Evolutionary conservation across 257 asterid species (phyloP), one percentile per base, ranked within the genome.

Genomic region (Solanum paucissectum): DNA sequence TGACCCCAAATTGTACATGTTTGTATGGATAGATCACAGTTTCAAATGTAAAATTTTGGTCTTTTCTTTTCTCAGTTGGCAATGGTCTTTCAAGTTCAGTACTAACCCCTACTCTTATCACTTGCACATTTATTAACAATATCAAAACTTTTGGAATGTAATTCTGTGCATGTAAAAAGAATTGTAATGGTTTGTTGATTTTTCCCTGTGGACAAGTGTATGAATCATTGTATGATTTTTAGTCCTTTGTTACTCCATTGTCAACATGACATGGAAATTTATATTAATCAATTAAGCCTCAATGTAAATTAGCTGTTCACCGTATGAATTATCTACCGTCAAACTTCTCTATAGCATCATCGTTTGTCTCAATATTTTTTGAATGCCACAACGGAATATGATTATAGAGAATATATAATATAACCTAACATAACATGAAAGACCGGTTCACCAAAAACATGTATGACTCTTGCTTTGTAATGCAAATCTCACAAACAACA

Each of bases 1-100:
- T 66, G 40, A 82, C 62, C 32, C 32, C 71, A 89, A 92, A 38
- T 33, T 95, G 96, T 94, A 95, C 88, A 92, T 91, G 90, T 83
- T 76, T 89, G 74, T 90, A 90, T 88, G 85, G 44, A 88, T 88
- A 89, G 89, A 87, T 87, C 87, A 87, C 89, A 58, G 89, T 90
- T 90, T 86, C 86, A 69, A 71, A 87, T 33, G 16, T 58, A 58
- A 38, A 66, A 46, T 7, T 29, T 88, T 55, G 16, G 27, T 66
- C 34, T 77, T 36, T 86, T n/a, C 42, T 52, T 12, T 42, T 13
- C 55, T 81, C 46, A 74, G 60, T 20, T 69, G 32, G 49, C 32
- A 90, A 36, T 62, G 37, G 60, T 38, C 29, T 42, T 32, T 12
- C 52, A 49, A 29, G 20, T 49, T 37, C 6, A 3, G 44, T 82